Conservation (phyloP, 2,329 filamentous ascomycete species). For the Juglanconis juglandina region DNA sequence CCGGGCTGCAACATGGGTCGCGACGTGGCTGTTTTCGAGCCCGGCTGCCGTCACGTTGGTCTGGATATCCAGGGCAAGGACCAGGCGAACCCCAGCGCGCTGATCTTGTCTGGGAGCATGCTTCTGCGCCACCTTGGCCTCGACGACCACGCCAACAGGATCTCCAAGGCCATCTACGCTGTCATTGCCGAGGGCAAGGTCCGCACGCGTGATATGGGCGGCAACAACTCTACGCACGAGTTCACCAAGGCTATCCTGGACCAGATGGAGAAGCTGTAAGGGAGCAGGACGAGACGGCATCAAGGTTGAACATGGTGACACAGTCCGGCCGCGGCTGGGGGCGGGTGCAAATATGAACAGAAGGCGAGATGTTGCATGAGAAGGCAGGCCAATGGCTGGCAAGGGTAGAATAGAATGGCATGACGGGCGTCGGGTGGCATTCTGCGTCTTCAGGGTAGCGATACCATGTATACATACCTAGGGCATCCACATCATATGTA, state of each 20-base stretch:
- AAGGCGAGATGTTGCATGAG: background rate
- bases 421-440: constrained; percentile 15
- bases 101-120: constrained; percentile 95
- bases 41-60: constrained; percentile 97
- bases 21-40: constrained; percentile 97
- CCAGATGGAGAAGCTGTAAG: constrained; percentile 80
- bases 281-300: background rate
- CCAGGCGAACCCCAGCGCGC: constrained; percentile 94
- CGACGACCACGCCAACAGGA: constrained; percentile 96
- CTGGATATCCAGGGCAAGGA: constrained; percentile 99
- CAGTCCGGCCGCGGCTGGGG: background rate
- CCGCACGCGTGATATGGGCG: constrained; percentile 95
- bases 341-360: background rate
- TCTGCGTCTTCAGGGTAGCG: constrained; percentile 14
- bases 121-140: constrained; percentile 94
- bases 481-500: constrained; percentile 15
- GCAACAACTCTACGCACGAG: constrained; percentile 81
- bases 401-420: constrained; percentile 6
- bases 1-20: constrained; percentile 99
- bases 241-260: constrained; percentile 92
- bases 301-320: background rate
- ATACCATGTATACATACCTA: constrained; percentile 20
- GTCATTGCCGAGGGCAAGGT: constrained; percentile 84
- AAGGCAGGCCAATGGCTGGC: background rate
- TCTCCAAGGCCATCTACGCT: constrained; percentile 77